Evolutionary conservation across 768 basidiomycete genomes (phyloP).

Genomic region (Russula sp.): DNA sequence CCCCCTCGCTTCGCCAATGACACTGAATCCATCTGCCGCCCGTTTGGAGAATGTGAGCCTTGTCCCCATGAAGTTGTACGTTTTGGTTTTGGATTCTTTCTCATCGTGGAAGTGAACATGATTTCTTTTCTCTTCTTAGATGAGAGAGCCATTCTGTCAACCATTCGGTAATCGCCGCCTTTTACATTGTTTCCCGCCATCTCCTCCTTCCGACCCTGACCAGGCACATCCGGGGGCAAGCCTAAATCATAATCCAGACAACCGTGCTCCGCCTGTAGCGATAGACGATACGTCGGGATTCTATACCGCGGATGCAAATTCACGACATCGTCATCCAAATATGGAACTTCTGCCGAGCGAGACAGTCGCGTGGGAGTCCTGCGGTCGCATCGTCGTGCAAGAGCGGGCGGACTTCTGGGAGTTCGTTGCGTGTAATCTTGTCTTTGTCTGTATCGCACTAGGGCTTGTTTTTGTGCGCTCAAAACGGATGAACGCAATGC

Average conservation of each 20-base stretch:
- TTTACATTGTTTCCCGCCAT: slow-evolving; percentile 63
- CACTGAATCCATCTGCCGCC: slow-evolving; percentile 25
- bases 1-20: slow-evolving; percentile 16
- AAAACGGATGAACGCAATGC: slow-evolving; percentile 59
- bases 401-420: slow-evolving; percentile 89
- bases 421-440: slow-evolving; percentile 78
- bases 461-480: slow-evolving; percentile 63
- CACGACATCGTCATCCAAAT: slow-evolving; percentile 12
- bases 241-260: slow-evolving; percentile 25
- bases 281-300: not conserved
- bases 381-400: slow-evolving; percentile 73
- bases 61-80: slow-evolving; percentile 40
- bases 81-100: not conserved
- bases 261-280: slow-evolving; percentile 18
- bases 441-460: slow-evolving; percentile 63
- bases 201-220: slow-evolving; percentile 8
- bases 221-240: slow-evolving; percentile 7
- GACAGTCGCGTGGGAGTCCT: slow-evolving; percentile 86
- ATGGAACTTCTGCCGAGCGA: slow-evolving; percentile 38
- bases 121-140: slow-evolving; percentile 36
- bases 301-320: slow-evolving; percentile 17
- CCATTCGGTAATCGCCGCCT: slow-evolving; percentile 93
- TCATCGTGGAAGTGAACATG: slow-evolving; percentile 1
- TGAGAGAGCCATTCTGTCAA: slow-evolving; percentile 85
- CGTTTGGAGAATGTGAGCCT: slow-evolving; percentile 35